A percentile compares a stretch with the other conserved stretches of the same genome.
Evolutionary conservation across 345 rosid species (phyloP).

Genomic region (Linum tenue): DNA sequence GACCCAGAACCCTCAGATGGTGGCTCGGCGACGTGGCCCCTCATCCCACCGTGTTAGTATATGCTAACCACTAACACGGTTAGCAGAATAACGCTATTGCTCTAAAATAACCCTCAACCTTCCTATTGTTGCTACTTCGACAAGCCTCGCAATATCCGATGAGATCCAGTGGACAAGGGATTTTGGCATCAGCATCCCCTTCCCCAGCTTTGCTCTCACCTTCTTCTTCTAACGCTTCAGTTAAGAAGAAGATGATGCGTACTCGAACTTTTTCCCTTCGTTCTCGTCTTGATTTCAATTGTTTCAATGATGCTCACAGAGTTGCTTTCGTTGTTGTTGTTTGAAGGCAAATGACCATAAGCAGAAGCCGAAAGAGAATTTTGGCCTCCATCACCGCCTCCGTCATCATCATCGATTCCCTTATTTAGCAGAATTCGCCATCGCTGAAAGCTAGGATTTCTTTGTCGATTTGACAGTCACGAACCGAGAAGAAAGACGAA

Average conservation of each 20-base stretch:
- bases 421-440: too few relatives aligned
- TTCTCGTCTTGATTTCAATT: not conserved
- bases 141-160: conserved; percentile 81
- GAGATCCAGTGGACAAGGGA: conserved; percentile 37
- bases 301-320: conserved; percentile 5
- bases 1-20: too few relatives aligned
- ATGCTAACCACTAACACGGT: too few relatives aligned
- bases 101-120: too few relatives aligned
- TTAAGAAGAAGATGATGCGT: conserved; percentile 74
- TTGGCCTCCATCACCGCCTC: too few relatives aligned
- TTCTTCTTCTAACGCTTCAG: conserved; percentile 76
- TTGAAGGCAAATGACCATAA: conserved; percentile 70
- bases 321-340: conserved; percentile 10
- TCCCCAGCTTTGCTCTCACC: conserved; percentile 73
- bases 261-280: too few relatives aligned
- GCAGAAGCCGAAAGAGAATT: conserved; percentile 42
- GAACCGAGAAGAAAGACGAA: too few relatives aligned
- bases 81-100: too few relatives aligned
- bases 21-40: too few relatives aligned
- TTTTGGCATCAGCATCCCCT: conserved; percentile 31
- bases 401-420: conserved; percentile 29
- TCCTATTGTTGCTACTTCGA: conserved; percentile 10
- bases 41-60: too few relatives aligned
- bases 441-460: too few relatives aligned
- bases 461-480: too few relatives aligned